Conservation (phyloP, 163 green algal species). For the Smithsoniella earleae region DNA sequence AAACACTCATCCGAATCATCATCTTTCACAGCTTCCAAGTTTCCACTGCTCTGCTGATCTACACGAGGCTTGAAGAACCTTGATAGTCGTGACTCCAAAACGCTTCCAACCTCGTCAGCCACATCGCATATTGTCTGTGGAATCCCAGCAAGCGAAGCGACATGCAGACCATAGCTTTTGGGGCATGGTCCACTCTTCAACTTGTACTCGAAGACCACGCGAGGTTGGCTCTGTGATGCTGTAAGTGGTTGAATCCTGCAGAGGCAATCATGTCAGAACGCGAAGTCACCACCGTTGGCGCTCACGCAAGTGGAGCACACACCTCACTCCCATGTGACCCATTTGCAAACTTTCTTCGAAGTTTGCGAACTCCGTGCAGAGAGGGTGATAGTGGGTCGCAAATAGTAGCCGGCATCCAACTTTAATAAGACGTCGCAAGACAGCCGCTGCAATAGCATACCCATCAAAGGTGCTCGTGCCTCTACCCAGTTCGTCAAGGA, state of each 20-base stretch:
- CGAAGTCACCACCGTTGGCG: not conserved
- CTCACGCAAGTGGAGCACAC: too few relatives aligned
- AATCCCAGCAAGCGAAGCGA: conserved; percentile 42
- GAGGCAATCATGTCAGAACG: not conserved
- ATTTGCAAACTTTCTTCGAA: not conserved
- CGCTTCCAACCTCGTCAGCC: conserved; percentile 2
- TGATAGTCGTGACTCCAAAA: conserved; percentile 13
- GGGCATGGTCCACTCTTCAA: conserved; percentile 43
- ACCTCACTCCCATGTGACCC: conserved; percentile 6
- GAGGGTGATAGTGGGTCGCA: conserved; percentile 74
- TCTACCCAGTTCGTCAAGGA: conserved; percentile 78
- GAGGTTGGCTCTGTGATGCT: not conserved
- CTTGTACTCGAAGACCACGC: conserved; percentile 53
- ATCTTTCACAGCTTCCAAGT: not conserved
- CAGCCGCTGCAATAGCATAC: conserved; percentile 56
- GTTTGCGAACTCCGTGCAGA: conserved; percentile 44
- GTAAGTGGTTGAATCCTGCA: not conserved
- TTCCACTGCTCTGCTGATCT: not conserved
- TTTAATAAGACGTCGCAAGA: not conserved
- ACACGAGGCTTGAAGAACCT: not conserved
- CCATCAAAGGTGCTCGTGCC: conserved; percentile 77
- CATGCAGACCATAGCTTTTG: conserved; percentile 53
- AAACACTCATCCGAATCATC: conserved; percentile 5
- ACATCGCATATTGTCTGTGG: not conserved
- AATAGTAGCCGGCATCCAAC: conserved; percentile 51